Evolutionary conservation across 164 flowering plant species (phyloP), one percentile per base, ranked within the genome.

Genomic region (Vitis amurensis): DNA sequence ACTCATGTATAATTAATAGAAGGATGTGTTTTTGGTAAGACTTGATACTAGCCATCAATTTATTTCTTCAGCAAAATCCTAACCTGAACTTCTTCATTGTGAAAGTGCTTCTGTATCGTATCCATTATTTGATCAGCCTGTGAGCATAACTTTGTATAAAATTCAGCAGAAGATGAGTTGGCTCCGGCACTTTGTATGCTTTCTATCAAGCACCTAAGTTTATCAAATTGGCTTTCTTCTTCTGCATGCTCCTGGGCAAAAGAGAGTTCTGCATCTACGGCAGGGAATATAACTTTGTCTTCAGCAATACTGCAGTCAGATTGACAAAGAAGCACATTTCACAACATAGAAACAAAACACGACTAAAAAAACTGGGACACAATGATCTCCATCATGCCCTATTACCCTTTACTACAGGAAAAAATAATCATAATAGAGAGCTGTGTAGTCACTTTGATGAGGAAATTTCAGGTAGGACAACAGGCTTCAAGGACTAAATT

Each of bases 241-340:
- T 92, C 95, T 47, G 95, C 92, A 78, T 92, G 99, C 83, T 94
- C 95, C 73, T 87, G 85, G 9, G 78, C 88, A 74, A 92, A 92
- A 61, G 92, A 92, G 69, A 91, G 82, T 77, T 90, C 94, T 66
- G 75, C 82, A 84, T 89, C 97, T 74, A 92, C 88, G 29, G 97
- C 97, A 76, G 99, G 99, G 81, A 94, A 94, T 82, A 91, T 91
- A 73, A 94, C 86, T 77, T 82, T 88, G 78, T 94, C 99, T 83
- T 92, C 97, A 76, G 97, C 99, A 78, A 94, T 86, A 77, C 99
- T 94, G 88, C 90, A 86, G 50, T 17, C 74, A 83, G 67, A 77
- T 50, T 75, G 66, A 61, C 37, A 63, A 31, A 64, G 57, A 72
- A 59, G 62, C 55, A 8, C 59, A 31, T 29, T 3, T 61, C 9